Evolutionary conservation across 208 protist species (phyloP).

Genomic region (Jaenimonas drosophilae): DNA sequence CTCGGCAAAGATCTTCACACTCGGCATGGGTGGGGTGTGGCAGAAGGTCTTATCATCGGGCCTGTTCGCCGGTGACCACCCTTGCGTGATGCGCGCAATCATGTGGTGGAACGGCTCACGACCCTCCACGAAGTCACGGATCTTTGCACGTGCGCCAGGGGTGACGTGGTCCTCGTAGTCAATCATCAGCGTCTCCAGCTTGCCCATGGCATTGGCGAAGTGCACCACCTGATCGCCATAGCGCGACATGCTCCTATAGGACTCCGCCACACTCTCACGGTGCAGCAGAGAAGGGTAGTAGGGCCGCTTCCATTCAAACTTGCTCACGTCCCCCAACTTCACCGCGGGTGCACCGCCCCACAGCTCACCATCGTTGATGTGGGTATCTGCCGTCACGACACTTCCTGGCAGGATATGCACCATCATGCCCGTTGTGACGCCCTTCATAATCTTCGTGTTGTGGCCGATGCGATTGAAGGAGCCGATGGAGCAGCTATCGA

Average conservation of each 20-base stretch:
- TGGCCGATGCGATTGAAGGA: slow-evolving; percentile 84
- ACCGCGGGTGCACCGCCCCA: slow-evolving; percentile 80
- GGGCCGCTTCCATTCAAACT: slow-evolving; percentile 82
- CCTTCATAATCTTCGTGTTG: slow-evolving; percentile 85
- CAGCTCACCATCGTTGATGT: slow-evolving; percentile 77
- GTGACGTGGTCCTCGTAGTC: slow-evolving; percentile 65
- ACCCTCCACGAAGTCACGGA: slow-evolving; percentile 74
- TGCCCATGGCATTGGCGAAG: slow-evolving; percentile 60
- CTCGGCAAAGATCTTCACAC: slow-evolving; percentile 73
- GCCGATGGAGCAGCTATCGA: slow-evolving; percentile 83
- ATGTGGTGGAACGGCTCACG: slow-evolving; percentile 84
- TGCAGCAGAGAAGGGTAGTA: slow-evolving; percentile 75
- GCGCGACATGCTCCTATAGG: slow-evolving; percentile 78
- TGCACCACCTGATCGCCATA: slow-evolving; percentile 84
- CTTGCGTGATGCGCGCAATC: slow-evolving; percentile 74
- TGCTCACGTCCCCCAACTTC: slow-evolving; percentile 77
- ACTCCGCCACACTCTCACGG: slow-evolving; percentile 60
- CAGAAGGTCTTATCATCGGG: slow-evolving; percentile 76
- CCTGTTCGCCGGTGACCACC: slow-evolving; percentile 70
- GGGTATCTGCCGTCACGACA: slow-evolving; percentile 70
- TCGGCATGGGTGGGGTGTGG: slow-evolving; percentile 43
- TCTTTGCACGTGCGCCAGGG: slow-evolving; percentile 50
- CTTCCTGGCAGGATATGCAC: slow-evolving; percentile 84
- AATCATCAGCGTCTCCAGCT: slow-evolving; percentile 76
- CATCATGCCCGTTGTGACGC: slow-evolving; percentile 82